phyloP scores from a whole-genome alignment of 768 basidiomycete species.

The Lactarius vividus region DNA sequence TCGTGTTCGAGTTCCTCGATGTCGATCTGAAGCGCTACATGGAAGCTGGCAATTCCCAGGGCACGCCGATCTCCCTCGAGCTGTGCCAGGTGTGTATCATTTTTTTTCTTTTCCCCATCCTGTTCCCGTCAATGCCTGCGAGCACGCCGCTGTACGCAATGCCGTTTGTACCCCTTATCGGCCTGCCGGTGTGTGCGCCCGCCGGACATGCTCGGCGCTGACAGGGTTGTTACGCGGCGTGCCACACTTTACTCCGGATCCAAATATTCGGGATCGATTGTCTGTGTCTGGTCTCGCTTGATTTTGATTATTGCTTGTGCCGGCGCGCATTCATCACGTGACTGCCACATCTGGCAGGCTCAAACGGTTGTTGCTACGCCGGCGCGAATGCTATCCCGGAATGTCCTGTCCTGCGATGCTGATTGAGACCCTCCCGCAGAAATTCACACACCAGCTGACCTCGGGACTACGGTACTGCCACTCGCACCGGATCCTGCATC shows the following conservation, averaged over 20 bases:
- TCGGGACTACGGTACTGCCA: constrained; percentile 76
- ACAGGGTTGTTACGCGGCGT: constrained; percentile 26
- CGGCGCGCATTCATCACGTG: constrained; percentile 19
- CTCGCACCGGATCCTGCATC: constrained; percentile 54
- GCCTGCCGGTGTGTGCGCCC: constrained; percentile 31
- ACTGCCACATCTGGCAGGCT: not conserved
- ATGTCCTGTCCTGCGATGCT: not conserved
- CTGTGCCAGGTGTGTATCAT: constrained; percentile 73
- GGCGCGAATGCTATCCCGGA: not conserved
- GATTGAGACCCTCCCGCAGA: constrained; percentile 46
- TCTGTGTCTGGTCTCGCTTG: not conserved
- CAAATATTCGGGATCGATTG: constrained; percentile 27
- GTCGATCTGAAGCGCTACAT: constrained; percentile 97
- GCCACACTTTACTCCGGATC: constrained; percentile 26
- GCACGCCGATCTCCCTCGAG: constrained; percentile 66
- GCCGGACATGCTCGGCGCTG: constrained; percentile 32
- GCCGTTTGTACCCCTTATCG: constrained; percentile 13
- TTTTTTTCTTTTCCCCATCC: constrained; percentile 5
- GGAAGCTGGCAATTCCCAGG: constrained; percentile 74
- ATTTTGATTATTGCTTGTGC: not conserved
- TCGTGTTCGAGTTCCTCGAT: constrained; percentile 97
- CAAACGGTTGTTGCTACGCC: not conserved
- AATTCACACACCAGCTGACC: constrained; percentile 93
- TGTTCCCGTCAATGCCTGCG: not conserved
- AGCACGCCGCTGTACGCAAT: not conserved